A percentile compares a stretch with the other conserved stretches of the same genome.
These are phyloP conservation scores for Beverwykella pulmonaria DNA, from an alignment of 495 filamentous ascomycete genomes.

Conservation along the genomic window DNA sequence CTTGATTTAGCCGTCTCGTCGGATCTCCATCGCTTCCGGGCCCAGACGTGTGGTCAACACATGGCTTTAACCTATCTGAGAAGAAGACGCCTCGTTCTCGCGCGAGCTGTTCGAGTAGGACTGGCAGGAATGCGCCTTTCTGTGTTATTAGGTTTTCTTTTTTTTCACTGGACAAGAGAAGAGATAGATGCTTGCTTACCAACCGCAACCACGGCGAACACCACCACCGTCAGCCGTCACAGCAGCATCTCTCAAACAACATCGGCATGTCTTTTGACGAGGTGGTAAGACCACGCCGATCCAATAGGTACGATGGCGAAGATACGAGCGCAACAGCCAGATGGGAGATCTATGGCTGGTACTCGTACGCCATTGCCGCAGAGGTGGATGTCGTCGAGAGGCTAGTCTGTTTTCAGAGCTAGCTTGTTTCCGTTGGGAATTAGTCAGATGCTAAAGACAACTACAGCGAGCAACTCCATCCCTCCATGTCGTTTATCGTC, in stretches of 20 bases:
- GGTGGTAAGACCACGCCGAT: slow-evolving; percentile 6
- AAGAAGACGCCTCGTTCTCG: slow-evolving; percentile 84
- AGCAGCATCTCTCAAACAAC: slow-evolving; percentile 28
- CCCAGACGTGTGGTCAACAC: slow-evolving; percentile 42
- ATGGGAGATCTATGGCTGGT: too few relatives aligned
- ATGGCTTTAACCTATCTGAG: slow-evolving; percentile 72
- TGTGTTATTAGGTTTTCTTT: background rate
- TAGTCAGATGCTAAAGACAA: background rate
- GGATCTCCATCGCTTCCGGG: slow-evolving; percentile 8
- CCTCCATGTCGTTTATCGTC: too few relatives aligned
- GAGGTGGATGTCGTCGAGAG: background rate
- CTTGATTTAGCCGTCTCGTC: background rate
- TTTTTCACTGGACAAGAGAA: background rate
- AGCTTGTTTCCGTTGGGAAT: background rate
- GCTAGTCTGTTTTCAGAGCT: background rate
- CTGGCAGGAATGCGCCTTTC: slow-evolving; percentile 62
- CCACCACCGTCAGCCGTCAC: slow-evolving; percentile 28
- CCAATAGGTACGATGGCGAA: slow-evolving; percentile 23
- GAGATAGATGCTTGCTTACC: slow-evolving; percentile 12
- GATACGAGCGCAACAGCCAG: too few relatives aligned
- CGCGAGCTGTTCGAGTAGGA: slow-evolving; percentile 85
- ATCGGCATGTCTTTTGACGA: slow-evolving; percentile 19
- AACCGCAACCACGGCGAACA: slow-evolving; percentile 32
- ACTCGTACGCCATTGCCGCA: background rate
- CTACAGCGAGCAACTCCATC: too few relatives aligned